Base-by-base conservation (phyloP, 495 filamentous ascomycete genomes). In the Xylaria sp. region DNA sequence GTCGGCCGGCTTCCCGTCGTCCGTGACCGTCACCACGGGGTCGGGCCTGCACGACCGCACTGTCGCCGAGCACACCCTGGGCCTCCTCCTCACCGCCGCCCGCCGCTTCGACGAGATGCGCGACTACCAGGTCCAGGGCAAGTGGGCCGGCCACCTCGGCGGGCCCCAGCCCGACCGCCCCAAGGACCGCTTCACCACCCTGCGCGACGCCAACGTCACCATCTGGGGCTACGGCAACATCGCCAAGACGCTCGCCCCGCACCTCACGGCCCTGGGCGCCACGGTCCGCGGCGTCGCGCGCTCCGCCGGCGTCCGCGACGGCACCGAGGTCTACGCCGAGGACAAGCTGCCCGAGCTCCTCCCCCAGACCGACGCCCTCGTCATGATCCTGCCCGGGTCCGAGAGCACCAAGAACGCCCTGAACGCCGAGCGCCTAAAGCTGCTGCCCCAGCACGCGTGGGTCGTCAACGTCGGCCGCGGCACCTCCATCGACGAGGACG, bases 161-260 rank as follows among this genome's bases (percentile, higher is more conserved):
- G 88, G 88, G 0, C 81, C 87, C 29, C 85, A 88, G 78, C 82
- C 82, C 57, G 87, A 89, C 68, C 78, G 83, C 1, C 79, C 79
- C 14, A 70, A 73, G 46, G 84, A 78, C 31, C 70, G 73, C 26
- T 90, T 90, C 78, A 85, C 83, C 17, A 88, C 87, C 3, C 78
- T 90, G 72, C 81, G 85, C 48, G 85, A 84, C 59, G 86, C 88
- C 19, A 74, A 77, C 29, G 77, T 85, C 2, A 52, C 78, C 24
- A 90, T 97, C 73, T 86, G 96, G 73, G 94, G 94, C 1, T 94
- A 95, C 88, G 94, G 94, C 35, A 93, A 93, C 44, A 97, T 97
- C 65, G 93, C 92, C 55, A 80, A 90, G 83, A 90, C 93, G 73
- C 85, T 97, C 71, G 89, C 90, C 69, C 89, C 85, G 75, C 88